Evolutionary conservation across 2,329 filamentous ascomycete species (phyloP).

Genomic region (Trichophyton equinum): DNA sequence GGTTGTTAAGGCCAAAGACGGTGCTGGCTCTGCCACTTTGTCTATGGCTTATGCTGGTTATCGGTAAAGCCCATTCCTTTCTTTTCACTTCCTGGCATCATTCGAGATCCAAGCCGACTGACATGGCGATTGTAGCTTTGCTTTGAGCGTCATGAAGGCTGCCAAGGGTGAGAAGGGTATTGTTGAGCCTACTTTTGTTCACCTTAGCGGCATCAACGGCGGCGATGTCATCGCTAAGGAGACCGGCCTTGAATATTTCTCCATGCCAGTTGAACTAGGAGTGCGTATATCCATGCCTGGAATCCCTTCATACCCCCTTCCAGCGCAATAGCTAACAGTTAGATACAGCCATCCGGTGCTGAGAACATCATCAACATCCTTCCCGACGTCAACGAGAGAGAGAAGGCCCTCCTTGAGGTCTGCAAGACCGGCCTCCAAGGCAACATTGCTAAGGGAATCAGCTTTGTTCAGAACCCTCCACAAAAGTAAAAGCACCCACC

Average conservation of each 20-base stretch:
- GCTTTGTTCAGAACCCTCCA: constrained; percentile 76
- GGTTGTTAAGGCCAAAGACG: constrained; percentile 90
- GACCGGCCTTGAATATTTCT: constrained; percentile 86
- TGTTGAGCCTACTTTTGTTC: constrained; percentile 89
- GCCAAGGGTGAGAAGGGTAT: constrained; percentile 81
- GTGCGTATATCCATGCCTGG: constrained; percentile 44
- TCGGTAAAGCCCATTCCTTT: constrained; percentile 43
- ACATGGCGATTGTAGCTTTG: constrained; percentile 49
- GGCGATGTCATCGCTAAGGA: constrained; percentile 76
- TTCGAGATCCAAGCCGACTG: constrained; percentile 13
- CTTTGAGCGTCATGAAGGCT: constrained; percentile 86
- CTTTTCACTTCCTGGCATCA: constrained; percentile 9
- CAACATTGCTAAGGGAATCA: constrained; percentile 90
- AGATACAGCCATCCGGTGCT: constrained; percentile 58
- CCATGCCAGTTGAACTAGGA: constrained; percentile 86
- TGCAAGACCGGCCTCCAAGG: constrained; percentile 67
- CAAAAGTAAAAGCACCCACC: constrained; percentile 57
- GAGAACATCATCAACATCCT: constrained; percentile 78
- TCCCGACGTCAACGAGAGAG: constrained; percentile 63
- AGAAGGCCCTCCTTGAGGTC: constrained; percentile 74
- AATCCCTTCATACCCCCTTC: constrained; percentile 2
- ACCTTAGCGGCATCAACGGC: constrained; percentile 78
- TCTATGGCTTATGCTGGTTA: constrained; percentile 95
- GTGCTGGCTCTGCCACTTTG: constrained; percentile 76
- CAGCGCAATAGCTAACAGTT: constrained; percentile 19